These are phyloP conservation scores for Macadamia integrifolia DNA, from an alignment of 164 flowering plant species.

Conservation along the genomic window DNA sequence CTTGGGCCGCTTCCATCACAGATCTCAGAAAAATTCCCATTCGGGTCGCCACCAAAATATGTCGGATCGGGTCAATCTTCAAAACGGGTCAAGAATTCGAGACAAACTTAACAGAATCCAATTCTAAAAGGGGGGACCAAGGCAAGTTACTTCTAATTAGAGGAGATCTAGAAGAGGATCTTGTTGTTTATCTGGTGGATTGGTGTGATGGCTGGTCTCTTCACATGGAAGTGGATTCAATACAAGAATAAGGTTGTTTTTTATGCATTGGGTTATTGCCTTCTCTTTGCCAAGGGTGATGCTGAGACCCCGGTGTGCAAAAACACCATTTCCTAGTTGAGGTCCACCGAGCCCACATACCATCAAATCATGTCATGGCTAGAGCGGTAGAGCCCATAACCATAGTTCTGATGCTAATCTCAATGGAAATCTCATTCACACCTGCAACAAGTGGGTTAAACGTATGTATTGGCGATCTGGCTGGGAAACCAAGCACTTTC, in stretches of 20 bases:
- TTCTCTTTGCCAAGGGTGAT: constrained; percentile 89
- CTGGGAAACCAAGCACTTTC: too few species aligned
- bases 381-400: constrained; percentile 54
- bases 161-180: constrained; percentile 80
- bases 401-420: constrained; percentile 72
- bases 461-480: too few species aligned
- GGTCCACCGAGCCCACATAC: constrained; percentile 78
- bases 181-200: constrained; percentile 83
- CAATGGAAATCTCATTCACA: constrained; percentile 75
- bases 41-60: too few species aligned
- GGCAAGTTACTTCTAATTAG: constrained; percentile 39
- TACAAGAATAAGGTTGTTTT: constrained; percentile 69
- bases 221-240: constrained; percentile 80
- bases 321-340: constrained; percentile 90
- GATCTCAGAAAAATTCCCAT: too few species aligned
- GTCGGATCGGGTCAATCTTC: too few species aligned
- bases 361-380: constrained; percentile 42
- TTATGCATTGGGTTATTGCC: constrained; percentile 88
- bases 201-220: constrained; percentile 59
- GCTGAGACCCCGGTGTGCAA: constrained; percentile 98
- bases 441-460: constrained; percentile 78
- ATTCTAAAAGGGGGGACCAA: constrained; percentile 43
- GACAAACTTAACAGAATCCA: too few species aligned
- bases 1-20: too few species aligned
- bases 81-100: too few species aligned